phyloP scores from a whole-genome alignment of 2,329 filamentous ascomycete genomes.

The Colletotrichum lupini region DNA sequence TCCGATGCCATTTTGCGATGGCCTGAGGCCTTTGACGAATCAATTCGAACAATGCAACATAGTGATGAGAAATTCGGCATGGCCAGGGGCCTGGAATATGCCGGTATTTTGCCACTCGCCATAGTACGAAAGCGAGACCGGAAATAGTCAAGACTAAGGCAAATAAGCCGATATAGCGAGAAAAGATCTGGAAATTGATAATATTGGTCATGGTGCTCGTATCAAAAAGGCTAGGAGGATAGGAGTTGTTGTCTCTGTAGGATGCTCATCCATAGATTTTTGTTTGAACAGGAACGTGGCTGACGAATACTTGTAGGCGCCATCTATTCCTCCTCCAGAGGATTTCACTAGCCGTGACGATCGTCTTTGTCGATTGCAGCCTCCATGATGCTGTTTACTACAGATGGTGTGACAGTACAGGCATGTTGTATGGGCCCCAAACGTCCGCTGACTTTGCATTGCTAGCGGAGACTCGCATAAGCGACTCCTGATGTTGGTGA shows the following conservation, averaged over 20 bases:
- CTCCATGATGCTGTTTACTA: neutral
- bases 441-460: neutral
- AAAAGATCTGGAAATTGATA: neutral
- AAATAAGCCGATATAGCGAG: neutral
- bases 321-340: neutral
- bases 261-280: neutral
- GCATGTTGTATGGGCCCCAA: neutral
- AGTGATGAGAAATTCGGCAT: neutral
- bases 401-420: neutral
- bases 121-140: neutral
- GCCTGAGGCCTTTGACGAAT: neutral
- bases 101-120: neutral
- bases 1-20: neutral
- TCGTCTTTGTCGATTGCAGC: neutral
- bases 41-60: neutral
- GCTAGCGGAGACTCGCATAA: neutral
- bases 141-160: neutral
- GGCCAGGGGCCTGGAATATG: neutral
- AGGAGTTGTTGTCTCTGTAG: neutral
- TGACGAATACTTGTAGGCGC: neutral
- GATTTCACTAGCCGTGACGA: neutral
- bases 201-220: neutral
- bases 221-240: neutral
- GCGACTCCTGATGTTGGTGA: neutral
- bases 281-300: neutral